Conservation (phyloP, 768 basidiomycete genomes). For the Pluteus cervinus region DNA sequence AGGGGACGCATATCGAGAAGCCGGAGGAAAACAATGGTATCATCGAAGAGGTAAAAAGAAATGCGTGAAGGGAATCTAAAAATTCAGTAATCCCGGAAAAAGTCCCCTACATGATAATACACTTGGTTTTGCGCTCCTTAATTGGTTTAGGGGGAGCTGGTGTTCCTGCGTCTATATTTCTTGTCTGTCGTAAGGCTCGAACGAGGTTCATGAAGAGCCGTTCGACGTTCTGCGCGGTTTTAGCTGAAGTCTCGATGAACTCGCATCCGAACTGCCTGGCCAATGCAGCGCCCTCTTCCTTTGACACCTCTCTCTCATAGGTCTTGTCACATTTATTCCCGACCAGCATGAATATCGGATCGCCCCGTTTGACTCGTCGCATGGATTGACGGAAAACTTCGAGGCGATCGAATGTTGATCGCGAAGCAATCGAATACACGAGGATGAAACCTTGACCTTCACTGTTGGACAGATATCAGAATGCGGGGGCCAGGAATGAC, state of each 20-base stretch:
- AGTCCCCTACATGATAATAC: constrained; percentile 77
- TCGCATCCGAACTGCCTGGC: constrained; percentile 86
- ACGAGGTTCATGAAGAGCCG: constrained; percentile 85
- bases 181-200: constrained; percentile 70
- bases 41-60: constrained; percentile 69
- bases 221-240: constrained; percentile 91
- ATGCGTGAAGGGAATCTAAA: constrained; percentile 68
- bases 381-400: constrained; percentile 89
- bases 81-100: constrained; percentile 53
- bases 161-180: constrained; percentile 45
- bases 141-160: constrained; percentile 38
- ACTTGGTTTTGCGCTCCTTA: constrained; percentile 45
- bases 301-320: constrained; percentile 86
- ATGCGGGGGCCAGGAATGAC: constrained; percentile 7
- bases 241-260: constrained; percentile 96
- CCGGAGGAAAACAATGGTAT: constrained; percentile 59
- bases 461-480: constrained; percentile 31
- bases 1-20: constrained; percentile 23
- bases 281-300: constrained; percentile 79
- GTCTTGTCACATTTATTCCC: constrained; percentile 95
- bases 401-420: constrained; percentile 84
- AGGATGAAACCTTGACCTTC: constrained; percentile 98
- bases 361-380: constrained; percentile 79
- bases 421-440: constrained; percentile 95
- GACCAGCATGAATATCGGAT: constrained; percentile 88